Conservation (phyloP, 2,329 filamentous ascomycete species). For the Colletotrichum trifolii region DNA sequence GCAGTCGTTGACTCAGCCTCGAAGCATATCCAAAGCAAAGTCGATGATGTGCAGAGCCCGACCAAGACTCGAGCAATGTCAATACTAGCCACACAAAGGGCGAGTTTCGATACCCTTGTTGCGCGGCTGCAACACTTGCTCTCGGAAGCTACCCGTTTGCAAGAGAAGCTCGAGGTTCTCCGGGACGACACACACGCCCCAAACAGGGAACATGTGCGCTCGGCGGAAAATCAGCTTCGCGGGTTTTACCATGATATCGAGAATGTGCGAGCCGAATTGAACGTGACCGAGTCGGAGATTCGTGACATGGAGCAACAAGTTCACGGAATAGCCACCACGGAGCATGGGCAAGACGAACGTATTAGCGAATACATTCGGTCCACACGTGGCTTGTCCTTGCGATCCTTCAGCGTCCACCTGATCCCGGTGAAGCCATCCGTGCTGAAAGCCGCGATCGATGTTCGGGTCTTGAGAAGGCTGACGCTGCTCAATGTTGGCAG, state of each 20-base stretch:
- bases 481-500: slow-evolving; percentile 73
- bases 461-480: slow-evolving; percentile 65
- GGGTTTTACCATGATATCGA: slow-evolving; percentile 46
- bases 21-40: slow-evolving; percentile 33
- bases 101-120: slow-evolving; percentile 47
- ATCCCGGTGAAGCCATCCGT: slow-evolving; percentile 70
- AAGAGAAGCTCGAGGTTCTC: slow-evolving; percentile 45
- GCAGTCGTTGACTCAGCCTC: not conserved
- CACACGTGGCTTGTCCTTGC: slow-evolving; percentile 68
- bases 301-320: slow-evolving; percentile 44
- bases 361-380: slow-evolving; percentile 66
- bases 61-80: slow-evolving; percentile 19
- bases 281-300: slow-evolving; percentile 50
- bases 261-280: slow-evolving; percentile 49
- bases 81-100: slow-evolving; percentile 45
- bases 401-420: slow-evolving; percentile 65
- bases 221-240: slow-evolving; percentile 45
- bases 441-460: slow-evolving; percentile 65
- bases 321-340: slow-evolving; percentile 28
- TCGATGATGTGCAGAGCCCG: slow-evolving; percentile 12
- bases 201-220: slow-evolving; percentile 39
- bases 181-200: slow-evolving; percentile 26
- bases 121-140: slow-evolving; percentile 48
- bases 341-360: slow-evolving; percentile 39
- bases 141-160: slow-evolving; percentile 43